Percentiles rank a stretch among this genome's conserved stretches.
Conservation (phyloP, 2,329 filamentous ascomycete genomes). For the Tolypocladium cylindrosporum region DNA sequence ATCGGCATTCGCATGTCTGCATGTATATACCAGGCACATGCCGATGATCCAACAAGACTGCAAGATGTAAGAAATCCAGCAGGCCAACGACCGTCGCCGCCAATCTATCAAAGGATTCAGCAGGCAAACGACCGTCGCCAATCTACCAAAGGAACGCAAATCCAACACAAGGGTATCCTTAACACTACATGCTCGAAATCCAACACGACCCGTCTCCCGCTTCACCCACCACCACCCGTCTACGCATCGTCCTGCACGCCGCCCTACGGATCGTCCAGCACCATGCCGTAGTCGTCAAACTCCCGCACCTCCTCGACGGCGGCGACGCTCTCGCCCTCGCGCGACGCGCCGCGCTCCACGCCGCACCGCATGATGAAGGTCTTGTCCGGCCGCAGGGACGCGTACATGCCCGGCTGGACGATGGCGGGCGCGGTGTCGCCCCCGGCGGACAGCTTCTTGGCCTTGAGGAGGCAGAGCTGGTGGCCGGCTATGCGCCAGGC, state of each 20-base stretch:
- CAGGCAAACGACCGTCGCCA: no score
- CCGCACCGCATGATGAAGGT: constrained; percentile 13
- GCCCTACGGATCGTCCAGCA: neutral
- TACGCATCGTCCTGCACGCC: neutral
- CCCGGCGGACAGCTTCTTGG: constrained; percentile 8
- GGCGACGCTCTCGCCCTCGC: constrained; percentile 12
- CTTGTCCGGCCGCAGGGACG: constrained; percentile 24
- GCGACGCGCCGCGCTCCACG: constrained; percentile 8
- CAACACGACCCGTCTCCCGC: no score
- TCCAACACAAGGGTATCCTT: neutral
- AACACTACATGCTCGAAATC: neutral
- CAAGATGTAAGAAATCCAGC: no score
- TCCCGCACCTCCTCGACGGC: constrained; percentile 16
- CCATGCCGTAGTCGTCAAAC: constrained; percentile 16
- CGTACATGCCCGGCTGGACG: constrained; percentile 26
- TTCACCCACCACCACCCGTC: neutral
- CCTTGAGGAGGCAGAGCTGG: constrained; percentile 40
- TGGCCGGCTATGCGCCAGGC: constrained; percentile 37
- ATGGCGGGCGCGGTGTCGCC: constrained; percentile 12
- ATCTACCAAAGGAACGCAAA: neutral
- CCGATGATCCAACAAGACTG: no score
- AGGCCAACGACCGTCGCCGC: no score
- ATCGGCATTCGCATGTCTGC: neutral
- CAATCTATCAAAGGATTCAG: neutral
- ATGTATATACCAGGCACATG: neutral